phyloP scores from a whole-genome alignment of 176 grass and related monocot genomes.

The Aegilops umbellulata region DNA sequence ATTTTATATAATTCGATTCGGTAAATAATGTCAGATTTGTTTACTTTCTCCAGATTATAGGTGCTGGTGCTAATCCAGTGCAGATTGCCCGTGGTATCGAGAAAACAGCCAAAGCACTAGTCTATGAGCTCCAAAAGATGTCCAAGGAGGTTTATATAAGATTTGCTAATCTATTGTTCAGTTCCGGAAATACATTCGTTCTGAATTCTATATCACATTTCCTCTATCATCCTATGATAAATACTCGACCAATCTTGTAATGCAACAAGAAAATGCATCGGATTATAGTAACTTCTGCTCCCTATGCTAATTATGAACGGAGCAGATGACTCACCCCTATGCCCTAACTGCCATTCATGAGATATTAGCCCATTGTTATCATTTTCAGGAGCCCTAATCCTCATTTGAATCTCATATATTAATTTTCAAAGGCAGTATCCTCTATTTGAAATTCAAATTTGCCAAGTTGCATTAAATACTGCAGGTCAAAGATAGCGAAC shows the following conservation, averaged over 20 bases:
- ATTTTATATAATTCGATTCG: not conserved
- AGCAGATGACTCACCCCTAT: not conserved
- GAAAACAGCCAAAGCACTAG: constrained; percentile 11
- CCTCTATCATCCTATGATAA: not conserved
- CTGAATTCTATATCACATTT: not conserved
- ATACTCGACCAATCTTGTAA: not conserved
- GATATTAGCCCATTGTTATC: not conserved
- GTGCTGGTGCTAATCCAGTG: constrained; percentile 15
- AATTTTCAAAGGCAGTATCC: not conserved
- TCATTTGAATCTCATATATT: too few relatives aligned
- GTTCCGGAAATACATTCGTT: not conserved
- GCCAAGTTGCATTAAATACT: not conserved
- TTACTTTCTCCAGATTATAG: not conserved
- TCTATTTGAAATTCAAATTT: not conserved
- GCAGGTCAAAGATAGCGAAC: constrained; percentile 10
- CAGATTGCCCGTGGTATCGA: constrained; percentile 1
- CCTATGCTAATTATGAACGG: not conserved
- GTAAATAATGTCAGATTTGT: not conserved
- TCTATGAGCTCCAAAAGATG: not conserved
- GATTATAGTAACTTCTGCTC: not conserved
- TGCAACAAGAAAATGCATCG: not conserved
- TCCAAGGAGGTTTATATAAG: constrained; percentile 1
- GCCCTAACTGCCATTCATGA: not conserved
- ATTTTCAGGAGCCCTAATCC: not conserved
- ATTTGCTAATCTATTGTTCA: not conserved